These are phyloP conservation scores for Cladorrhinum sp. DNA, from an alignment of 2,329 filamentous ascomycete genomes.

Conservation along the genomic window DNA sequence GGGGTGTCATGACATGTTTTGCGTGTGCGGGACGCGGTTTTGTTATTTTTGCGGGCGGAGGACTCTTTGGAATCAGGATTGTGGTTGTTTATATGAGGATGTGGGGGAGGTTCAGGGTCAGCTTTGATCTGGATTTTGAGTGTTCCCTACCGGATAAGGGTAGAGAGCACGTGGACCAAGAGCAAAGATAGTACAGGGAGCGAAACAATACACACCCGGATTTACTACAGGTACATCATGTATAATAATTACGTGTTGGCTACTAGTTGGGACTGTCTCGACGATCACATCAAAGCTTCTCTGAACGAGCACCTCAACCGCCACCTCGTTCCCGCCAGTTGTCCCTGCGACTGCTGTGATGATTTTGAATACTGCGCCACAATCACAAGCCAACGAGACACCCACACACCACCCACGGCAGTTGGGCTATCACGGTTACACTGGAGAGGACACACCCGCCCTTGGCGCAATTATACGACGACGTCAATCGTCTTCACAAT, in stretches of 20 bases:
- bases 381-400: not conserved
- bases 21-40: not conserved
- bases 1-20: not conserved
- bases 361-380: not conserved
- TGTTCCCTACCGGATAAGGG: too few relatives aligned
- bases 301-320: too few relatives aligned
- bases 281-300: too few relatives aligned
- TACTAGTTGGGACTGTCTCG: too few relatives aligned
- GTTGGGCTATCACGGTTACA: not conserved
- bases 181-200: too few relatives aligned
- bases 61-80: not conserved
- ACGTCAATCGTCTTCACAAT: not conserved
- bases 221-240: too few relatives aligned
- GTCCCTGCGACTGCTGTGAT: too few relatives aligned
- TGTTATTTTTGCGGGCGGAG: not conserved
- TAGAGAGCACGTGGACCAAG: too few relatives aligned
- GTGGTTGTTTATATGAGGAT: not conserved
- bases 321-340: too few relatives aligned
- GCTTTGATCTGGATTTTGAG: too few relatives aligned
- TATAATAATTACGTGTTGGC: too few relatives aligned
- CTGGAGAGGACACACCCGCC: not conserved
- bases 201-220: too few relatives aligned
- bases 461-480: not conserved
- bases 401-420: not conserved
- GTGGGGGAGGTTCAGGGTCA: not conserved